Conservation (phyloP, 2,329 filamentous ascomycete genomes). For the Parasarocladium wereldwijsianum region DNA sequence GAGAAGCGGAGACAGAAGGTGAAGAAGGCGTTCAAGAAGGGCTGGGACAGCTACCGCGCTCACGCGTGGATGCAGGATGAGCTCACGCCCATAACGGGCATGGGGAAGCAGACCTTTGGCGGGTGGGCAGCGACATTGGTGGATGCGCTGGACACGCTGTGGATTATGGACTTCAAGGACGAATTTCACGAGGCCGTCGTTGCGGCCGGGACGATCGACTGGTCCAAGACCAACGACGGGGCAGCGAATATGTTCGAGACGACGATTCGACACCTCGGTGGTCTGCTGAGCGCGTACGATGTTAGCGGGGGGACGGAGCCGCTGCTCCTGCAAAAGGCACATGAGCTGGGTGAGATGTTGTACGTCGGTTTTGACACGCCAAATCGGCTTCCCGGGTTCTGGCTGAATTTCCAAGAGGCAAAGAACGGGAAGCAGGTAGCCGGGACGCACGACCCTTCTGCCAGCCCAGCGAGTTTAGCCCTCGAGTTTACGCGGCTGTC, state of each 20-base stretch:
- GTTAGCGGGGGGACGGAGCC: slow-evolving; percentile 28
- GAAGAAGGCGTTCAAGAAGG: slow-evolving; percentile 6
- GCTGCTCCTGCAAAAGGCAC: slow-evolving; percentile 29
- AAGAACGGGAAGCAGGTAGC: slow-evolving; percentile 28
- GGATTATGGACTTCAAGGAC: slow-evolving; percentile 43
- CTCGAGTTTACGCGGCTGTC: slow-evolving; percentile 51
- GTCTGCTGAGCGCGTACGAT: slow-evolving; percentile 34
- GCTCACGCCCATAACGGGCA: slow-evolving; percentile 30
- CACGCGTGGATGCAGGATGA: slow-evolving; percentile 39
- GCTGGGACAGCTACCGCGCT: slow-evolving; percentile 35
- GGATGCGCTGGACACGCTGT: slow-evolving; percentile 45
- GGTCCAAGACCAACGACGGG: slow-evolving; percentile 25
- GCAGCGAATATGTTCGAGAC: slow-evolving; percentile 38
- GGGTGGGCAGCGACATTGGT: slow-evolving; percentile 45
- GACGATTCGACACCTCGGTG: slow-evolving; percentile 39
- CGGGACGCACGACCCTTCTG: slow-evolving; percentile 19
- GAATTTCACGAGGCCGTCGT: slow-evolving; percentile 40
- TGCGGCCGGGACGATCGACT: slow-evolving; percentile 32
- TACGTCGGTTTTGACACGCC: slow-evolving; percentile 37
- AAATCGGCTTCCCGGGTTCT: slow-evolving; percentile 28
- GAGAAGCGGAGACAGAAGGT: slow-evolving; percentile 7
- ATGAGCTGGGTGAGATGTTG: slow-evolving; percentile 36
- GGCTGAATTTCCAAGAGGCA: slow-evolving; percentile 21
- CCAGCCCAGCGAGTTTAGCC: slow-evolving; percentile 36
- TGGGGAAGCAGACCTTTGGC: slow-evolving; percentile 31